phyloP scores from a whole-genome alignment of 2,329 filamentous ascomycete species.

The Cercospora beticola region DNA sequence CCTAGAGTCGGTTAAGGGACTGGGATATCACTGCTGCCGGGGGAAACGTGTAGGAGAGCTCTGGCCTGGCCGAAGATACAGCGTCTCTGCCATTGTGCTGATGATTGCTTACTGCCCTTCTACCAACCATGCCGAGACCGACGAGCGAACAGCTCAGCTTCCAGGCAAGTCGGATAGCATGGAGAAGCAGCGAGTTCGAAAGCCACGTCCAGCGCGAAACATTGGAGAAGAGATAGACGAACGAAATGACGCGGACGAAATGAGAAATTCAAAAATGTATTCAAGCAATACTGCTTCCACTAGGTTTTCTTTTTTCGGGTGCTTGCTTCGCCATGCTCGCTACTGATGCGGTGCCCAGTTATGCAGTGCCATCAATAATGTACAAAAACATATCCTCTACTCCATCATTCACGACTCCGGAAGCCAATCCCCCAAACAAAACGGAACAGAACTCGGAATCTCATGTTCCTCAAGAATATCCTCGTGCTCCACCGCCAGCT shows the following conservation, averaged over 20 bases:
- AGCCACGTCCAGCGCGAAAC: background rate
- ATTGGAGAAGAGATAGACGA: background rate
- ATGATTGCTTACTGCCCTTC: background rate
- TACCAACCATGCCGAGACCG: background rate
- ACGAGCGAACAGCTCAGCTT: background rate
- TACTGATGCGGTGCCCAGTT: background rate
- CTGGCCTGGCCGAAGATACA: background rate
- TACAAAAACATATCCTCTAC: too few species aligned
- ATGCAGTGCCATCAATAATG: too few species aligned
- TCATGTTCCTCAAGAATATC: background rate
- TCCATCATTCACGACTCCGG: background rate
- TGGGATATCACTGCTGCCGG: background rate
- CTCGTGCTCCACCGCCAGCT: background rate
- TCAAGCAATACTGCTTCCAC: background rate
- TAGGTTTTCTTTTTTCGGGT: background rate
- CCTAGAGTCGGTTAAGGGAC: too few species aligned
- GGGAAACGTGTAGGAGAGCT: too few species aligned
- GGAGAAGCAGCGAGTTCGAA: background rate
- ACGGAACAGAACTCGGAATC: background rate
- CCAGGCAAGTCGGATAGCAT: background rate
- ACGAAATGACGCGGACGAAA: background rate
- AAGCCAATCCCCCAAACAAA: background rate
- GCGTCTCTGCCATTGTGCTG: background rate
- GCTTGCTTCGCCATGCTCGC: too few species aligned
- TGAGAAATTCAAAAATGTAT: background rate